Base-by-base conservation (phyloP, 2,329 filamentous ascomycete species). In the Fusarium humuli region DNA sequence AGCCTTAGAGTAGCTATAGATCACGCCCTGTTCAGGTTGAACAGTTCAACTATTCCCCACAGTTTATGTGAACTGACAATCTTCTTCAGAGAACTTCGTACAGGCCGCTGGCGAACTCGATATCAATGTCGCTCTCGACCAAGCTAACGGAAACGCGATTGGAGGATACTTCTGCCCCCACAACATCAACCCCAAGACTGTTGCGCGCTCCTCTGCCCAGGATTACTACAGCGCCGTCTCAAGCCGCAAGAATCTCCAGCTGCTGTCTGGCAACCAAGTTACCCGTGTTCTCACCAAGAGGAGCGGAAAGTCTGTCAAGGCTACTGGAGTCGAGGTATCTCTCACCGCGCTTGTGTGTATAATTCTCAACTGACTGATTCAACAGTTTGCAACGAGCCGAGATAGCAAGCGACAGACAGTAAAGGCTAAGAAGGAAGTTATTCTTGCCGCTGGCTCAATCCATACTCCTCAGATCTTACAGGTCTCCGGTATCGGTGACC, bases 401-500 rank as follows among this genome's bases (percentile, higher is more conserved):
- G 6, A n/a, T 7, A 44, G 41, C 6, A 10, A 56, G 18, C 29
- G n/a, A 6, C 32, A 37, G 2, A 60, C 58, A 3, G 55, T 70
- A 4, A 50, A 49, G 11, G 75, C 67, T 2, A 70, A 52, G 12
- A 81, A 79, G 45, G 83, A 85, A 48, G 79, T 83, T 6, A 76
- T 85, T 16, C 58, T 85, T 7, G 78, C 80, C 1, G 81, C 82
- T 6, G 83, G 83, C 3, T 75, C 79, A 3, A 40, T 81, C 9
- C 77, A 80, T 68, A 84, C 76, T 20, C 84, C 78, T 34, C 80
- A 85, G 49, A 74, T 87, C 6, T 78, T 87, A 1, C 82, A 86
- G 67, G 76, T 84, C 4, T 86, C 84, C n/a, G 85, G 85, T 2
- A 80, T 87, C 10, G 85, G 85, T 0, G 76, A 79, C 7, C 68